phyloP scores from a whole-genome alignment of 2,329 filamentous ascomycete species.

The Aspergillus puulaauensis region DNA sequence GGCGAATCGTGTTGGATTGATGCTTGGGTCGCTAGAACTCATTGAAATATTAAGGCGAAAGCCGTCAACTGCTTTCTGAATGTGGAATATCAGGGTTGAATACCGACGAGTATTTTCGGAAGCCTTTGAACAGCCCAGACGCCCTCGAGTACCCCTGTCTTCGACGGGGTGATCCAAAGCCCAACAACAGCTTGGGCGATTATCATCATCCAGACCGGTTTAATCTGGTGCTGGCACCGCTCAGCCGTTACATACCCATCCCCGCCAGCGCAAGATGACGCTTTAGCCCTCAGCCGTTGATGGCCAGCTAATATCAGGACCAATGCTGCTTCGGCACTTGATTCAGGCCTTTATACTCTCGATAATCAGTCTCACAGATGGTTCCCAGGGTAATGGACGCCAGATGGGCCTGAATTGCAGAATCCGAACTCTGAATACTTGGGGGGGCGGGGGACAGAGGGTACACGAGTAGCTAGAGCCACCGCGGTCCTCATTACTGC shows the following conservation, averaged over 20 bases:
- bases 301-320: not conserved
- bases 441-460: not conserved
- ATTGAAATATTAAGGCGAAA: not conserved
- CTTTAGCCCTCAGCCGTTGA: not conserved
- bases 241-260: too few species aligned
- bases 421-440: not conserved
- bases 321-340: not conserved
- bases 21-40: not conserved
- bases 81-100: not conserved
- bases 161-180: too few species aligned
- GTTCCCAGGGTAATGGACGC: not conserved
- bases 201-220: too few species aligned
- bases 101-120: not conserved
- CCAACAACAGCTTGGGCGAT: too few species aligned
- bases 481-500: slow-evolving; percentile 13
- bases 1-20: not conserved
- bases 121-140: too few species aligned
- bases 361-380: not conserved
- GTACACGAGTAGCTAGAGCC: not conserved
- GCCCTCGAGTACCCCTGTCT: too few species aligned
- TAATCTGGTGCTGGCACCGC: too few species aligned
- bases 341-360: not conserved
- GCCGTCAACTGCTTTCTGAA: not conserved
- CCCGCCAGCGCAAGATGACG: too few species aligned
- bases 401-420: not conserved